phyloP scores from a whole-genome alignment of 139 green algal species.

The Chlorella sp. region DNA sequence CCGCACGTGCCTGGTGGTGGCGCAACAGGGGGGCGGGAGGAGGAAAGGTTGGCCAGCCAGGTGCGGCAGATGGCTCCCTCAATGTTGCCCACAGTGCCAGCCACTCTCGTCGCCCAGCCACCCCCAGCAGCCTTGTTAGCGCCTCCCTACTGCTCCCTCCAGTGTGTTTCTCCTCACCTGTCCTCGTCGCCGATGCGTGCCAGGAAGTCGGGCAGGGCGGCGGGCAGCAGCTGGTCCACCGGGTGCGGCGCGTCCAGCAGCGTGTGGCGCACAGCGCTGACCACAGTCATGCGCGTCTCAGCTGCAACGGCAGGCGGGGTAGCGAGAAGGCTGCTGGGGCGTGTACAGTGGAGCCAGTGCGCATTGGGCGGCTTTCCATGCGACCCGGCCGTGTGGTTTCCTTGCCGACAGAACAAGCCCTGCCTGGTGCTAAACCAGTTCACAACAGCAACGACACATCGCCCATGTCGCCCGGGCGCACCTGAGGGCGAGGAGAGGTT shows the following conservation, averaged over 20 bases:
- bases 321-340: too few relatives aligned
- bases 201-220: constrained; percentile 70
- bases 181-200: constrained; percentile 67
- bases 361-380: too few relatives aligned
- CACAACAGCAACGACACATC: too few relatives aligned
- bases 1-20: constrained; percentile 72
- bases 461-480: not conserved
- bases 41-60: too few relatives aligned
- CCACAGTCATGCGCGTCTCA: constrained; percentile 56
- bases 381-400: too few relatives aligned
- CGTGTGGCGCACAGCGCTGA: constrained; percentile 76
- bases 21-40: not conserved
- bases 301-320: not conserved
- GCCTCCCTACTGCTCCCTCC: not conserved
- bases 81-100: too few relatives aligned
- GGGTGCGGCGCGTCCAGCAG: constrained; percentile 73
- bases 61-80: too few relatives aligned
- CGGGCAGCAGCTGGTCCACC: constrained; percentile 74
- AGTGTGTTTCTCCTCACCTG: constrained; percentile 31
- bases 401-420: too few relatives aligned
- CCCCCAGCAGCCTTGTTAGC: not conserved
- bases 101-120: too few relatives aligned
- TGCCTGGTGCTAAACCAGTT: too few relatives aligned
- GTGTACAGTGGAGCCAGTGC: not conserved
- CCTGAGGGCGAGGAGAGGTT: constrained; percentile 34